Evolutionary conservation across 2,329 filamentous ascomycete species (phyloP).

Genomic region (Aspergillus sp.): DNA sequence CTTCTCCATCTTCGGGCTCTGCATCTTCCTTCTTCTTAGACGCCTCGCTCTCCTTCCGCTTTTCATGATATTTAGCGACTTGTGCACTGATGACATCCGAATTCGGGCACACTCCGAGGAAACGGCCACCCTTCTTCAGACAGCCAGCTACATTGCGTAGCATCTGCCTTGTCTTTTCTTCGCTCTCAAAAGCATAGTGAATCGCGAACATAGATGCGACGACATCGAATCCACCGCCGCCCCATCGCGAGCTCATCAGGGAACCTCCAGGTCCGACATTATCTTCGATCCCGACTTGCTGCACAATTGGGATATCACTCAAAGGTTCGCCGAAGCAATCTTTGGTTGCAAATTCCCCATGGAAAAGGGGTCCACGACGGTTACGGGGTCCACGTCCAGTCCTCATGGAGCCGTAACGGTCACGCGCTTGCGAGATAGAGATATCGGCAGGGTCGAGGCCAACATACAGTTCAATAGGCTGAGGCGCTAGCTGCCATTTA

Average conservation of each 20-base stretch:
- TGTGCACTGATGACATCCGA: slow-evolving; percentile 82
- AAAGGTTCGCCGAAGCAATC: slow-evolving; percentile 89
- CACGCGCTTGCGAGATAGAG: slow-evolving; percentile 84
- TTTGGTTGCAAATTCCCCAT: slow-evolving; percentile 84
- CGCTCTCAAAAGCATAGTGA: slow-evolving; percentile 96
- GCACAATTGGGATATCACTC: slow-evolving; percentile 76
- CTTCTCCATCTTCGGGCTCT: slow-evolving; percentile 45
- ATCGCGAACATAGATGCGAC: slow-evolving; percentile 99
- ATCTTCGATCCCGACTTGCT: slow-evolving; percentile 82
- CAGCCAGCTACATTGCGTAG: slow-evolving; percentile 86
- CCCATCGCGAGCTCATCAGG: slow-evolving; percentile 62
- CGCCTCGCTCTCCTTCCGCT: slow-evolving; percentile 45
- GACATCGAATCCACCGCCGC: slow-evolving; percentile 84
- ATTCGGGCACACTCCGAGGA: slow-evolving; percentile 95
- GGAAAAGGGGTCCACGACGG: slow-evolving; percentile 64
- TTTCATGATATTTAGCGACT: slow-evolving; percentile 74
- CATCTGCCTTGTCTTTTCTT: slow-evolving; percentile 88
- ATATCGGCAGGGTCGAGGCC: slow-evolving; percentile 91
- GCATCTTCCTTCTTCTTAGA: slow-evolving; percentile 41
- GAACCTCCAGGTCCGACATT: slow-evolving; percentile 59
- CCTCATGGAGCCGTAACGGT: slow-evolving; percentile 75
- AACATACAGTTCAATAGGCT: slow-evolving; percentile 87
- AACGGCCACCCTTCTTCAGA: slow-evolving; percentile 89
- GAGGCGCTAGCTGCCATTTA: slow-evolving; percentile 95
- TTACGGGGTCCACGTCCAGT: slow-evolving; percentile 55